Base-by-base conservation (phyloP, 768 basidiomycete genomes). In the Ramaria sp. region DNA sequence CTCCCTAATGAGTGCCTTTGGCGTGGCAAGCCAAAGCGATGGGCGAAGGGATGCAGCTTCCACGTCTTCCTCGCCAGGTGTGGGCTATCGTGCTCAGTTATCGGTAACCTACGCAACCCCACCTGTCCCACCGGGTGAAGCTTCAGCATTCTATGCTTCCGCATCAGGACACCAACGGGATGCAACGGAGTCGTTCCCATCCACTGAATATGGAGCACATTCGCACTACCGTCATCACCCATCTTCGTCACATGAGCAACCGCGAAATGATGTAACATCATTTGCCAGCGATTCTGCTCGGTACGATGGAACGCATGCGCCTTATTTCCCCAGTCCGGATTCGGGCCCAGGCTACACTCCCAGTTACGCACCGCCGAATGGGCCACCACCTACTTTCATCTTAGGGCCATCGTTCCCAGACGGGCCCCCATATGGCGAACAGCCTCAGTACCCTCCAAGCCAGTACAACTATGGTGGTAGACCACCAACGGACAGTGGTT, bases 321-420 rank as follows among this genome's bases (percentile, higher is more conserved):
- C 34, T 5, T 2, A 2, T 37, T 13, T 37, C 34, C 43, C 30
- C 41, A 20, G 47, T 59, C 65, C 63, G 37, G 39, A 64, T 48
- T 34, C 41, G 13, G 37, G 38, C 19, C 39, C 27, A 53, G 72
- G 70, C 11, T 73, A 73, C 60, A 60, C 70, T 0, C 71, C 71
- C 13, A 68, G 73, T 12, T 74, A 72, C 57, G 59, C 65, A 4
- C 66, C 71, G 53, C 24, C 41, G 43, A 42, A 38, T 13, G 57
- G 60, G 47, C 46, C 42, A 48, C 53, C 50, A 31, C 48, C 61
- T 45, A 47, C 55, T 20, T 56, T 54, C 24, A 53, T 57, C 34
- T 50, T 48, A 20, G 59, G 39, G 48, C 47, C 58, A 30, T 52
- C 52, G 54, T 62, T 59, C 56, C 60, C 64, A 46, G 41, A 50